These are phyloP conservation scores for Flammula alnicola DNA, from an alignment of 1,284 basidiomycete genomes.

Conservation along the genomic window DNA sequence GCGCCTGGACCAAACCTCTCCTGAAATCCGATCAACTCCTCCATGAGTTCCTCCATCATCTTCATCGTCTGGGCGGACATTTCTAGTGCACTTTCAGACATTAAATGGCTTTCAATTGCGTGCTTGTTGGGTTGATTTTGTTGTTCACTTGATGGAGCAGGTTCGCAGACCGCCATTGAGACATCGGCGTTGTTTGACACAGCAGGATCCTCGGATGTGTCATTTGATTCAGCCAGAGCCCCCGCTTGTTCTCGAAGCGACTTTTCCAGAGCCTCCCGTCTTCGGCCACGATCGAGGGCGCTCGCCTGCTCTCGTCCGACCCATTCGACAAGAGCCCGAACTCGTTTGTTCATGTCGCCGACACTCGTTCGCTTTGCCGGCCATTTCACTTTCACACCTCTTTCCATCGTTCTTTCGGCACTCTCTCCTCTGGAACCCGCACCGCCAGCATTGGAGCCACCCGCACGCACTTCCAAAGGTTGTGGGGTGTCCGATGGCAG, in stretches of 20 bases:
- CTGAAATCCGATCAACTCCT: constrained; percentile 86
- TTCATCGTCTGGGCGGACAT: constrained; percentile 59
- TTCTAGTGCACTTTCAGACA: constrained; percentile 26
- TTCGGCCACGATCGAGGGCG: constrained; percentile 72
- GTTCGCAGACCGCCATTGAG: constrained; percentile 29
- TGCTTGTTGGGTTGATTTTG: constrained; percentile 6
- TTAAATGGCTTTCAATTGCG: constrained; percentile 14
- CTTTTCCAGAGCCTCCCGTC: constrained; percentile 68
- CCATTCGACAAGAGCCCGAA: constrained; percentile 91
- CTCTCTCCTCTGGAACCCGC: constrained; percentile 42
- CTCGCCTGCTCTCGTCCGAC: constrained; percentile 84
- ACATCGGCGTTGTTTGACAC: constrained; percentile 20
- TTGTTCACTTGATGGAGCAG: constrained; percentile 8
- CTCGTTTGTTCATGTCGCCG: constrained; percentile 96
- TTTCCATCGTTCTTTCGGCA: constrained; percentile 70
- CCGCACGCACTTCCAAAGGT: constrained; percentile 71
- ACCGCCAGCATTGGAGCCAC: constrained; percentile 23
- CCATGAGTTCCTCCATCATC: constrained; percentile 88
- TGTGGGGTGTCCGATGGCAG: constrained; percentile 78
- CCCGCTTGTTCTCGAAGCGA: constrained; percentile 47
- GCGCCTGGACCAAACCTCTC: constrained; percentile 75
- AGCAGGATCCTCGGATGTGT: constrained; percentile 5
- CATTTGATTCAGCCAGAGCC: background rate
- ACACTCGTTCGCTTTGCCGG: constrained; percentile 94
- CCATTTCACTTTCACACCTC: constrained; percentile 93